Percentiles rank a stretch among this genome's conserved stretches.
Evolutionary conservation across 192 early-diverging fungal species (phyloP).

Genomic region (Linnemannia zychae): DNA sequence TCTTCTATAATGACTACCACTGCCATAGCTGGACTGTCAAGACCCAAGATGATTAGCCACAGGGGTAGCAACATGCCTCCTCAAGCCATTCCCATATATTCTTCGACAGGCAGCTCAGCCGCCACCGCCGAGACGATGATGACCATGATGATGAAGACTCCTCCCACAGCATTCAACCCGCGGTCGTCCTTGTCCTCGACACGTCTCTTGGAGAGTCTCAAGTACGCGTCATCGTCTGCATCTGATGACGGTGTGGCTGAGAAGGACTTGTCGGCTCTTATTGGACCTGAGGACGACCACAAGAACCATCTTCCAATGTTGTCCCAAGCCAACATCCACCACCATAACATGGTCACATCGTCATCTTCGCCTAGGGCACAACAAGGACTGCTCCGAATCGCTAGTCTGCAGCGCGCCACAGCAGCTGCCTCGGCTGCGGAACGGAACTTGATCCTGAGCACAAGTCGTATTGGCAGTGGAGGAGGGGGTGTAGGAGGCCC

Average conservation of each 20-base stretch:
- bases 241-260: neutral
- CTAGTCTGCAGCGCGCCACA: neutral
- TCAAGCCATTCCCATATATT: conserved; percentile 13
- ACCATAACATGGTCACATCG: neutral
- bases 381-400: neutral
- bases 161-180: neutral
- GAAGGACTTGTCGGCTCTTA: neutral
- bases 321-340: neutral
- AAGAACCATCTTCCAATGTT: neutral
- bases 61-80: conserved; percentile 27
- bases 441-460: neutral
- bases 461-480: neutral
- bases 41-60: conserved; percentile 13
- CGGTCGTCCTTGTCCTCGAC: neutral
- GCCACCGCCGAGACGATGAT: conserved; percentile 6
- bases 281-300: neutral
- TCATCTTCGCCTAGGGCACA: neutral
- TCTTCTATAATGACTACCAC: conserved; percentile 25
- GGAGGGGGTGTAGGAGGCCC: neutral
- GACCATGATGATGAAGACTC: neutral
- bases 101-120: neutral
- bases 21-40: neutral
- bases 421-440: neutral
- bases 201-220: neutral
- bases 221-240: too few relatives aligned